These are phyloP conservation scores for Starmerella bombicola DNA, from an alignment of 805 yeast species.

Conservation along the genomic window DNA sequence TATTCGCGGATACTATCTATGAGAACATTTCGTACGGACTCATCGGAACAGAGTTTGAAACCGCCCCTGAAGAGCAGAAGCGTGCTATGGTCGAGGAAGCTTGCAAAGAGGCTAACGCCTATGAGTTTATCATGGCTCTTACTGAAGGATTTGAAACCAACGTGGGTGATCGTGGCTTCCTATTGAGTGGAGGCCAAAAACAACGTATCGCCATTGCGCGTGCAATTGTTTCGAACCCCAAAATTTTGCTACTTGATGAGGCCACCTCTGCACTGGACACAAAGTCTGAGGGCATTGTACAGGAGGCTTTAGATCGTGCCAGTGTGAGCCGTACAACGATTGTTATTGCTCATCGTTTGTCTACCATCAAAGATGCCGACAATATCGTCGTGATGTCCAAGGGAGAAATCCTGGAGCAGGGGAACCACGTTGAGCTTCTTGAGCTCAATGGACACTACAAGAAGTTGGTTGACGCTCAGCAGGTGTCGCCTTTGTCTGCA, in stretches of 20 bases:
- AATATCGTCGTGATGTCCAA: slow-evolving; percentile 40
- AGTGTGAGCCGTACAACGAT: slow-evolving; percentile 36
- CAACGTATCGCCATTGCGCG: slow-evolving; percentile 63
- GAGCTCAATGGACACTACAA: slow-evolving; percentile 25
- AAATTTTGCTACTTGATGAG: slow-evolving; percentile 48
- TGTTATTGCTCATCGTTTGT: slow-evolving; percentile 46
- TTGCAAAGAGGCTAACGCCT: slow-evolving; percentile 32
- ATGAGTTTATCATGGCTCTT: slow-evolving; percentile 38
- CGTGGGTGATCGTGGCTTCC: slow-evolving; percentile 46
- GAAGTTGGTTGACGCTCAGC: slow-evolving; percentile 31
- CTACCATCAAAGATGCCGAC: slow-evolving; percentile 46
- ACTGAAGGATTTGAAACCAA: slow-evolving; percentile 77
- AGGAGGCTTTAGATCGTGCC: slow-evolving; percentile 32
- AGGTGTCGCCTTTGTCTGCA: slow-evolving; percentile 16
- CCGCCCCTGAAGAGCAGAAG: slow-evolving; percentile 31
- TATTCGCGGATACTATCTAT: slow-evolving; percentile 75
- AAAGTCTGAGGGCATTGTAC: slow-evolving; percentile 33
- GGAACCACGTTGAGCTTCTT: slow-evolving; percentile 32
- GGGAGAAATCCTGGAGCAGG: slow-evolving; percentile 41
- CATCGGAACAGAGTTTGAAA: slow-evolving; percentile 55
- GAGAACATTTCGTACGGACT: slow-evolving; percentile 85
- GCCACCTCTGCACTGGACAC: slow-evolving; percentile 52
- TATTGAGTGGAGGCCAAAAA: slow-evolving; percentile 59
- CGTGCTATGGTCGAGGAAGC: slow-evolving; percentile 30
- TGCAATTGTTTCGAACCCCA: slow-evolving; percentile 52